Evolutionary conservation across 2,329 filamentous ascomycete species (phyloP).

Genomic region (Diaporthe australafricana): DNA sequence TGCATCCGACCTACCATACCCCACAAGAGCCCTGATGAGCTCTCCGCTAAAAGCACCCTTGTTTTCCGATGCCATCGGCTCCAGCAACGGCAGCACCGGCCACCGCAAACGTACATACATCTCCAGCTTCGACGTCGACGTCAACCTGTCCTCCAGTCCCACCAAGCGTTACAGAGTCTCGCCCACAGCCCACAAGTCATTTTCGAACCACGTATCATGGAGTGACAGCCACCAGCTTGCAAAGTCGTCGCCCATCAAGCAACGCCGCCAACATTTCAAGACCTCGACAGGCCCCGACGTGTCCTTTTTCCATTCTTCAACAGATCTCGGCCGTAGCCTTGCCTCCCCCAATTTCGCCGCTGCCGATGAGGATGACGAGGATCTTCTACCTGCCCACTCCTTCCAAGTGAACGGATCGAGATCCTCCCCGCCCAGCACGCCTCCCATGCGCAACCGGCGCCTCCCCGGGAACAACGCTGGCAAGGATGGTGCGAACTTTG

Average conservation of each 20-base stretch:
- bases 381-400: constrained; percentile 80
- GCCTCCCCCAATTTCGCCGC: constrained; percentile 71
- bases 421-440: constrained; percentile 82
- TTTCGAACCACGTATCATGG: constrained; percentile 73
- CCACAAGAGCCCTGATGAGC: constrained; percentile 78
- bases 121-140: constrained; percentile 65
- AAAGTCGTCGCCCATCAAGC: constrained; percentile 88
- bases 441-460: constrained; percentile 72
- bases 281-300: constrained; percentile 77
- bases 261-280: constrained; percentile 80
- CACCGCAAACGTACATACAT: constrained; percentile 74
- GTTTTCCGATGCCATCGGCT: constrained; percentile 85
- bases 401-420: constrained; percentile 73
- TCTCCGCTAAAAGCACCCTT: constrained; percentile 86
- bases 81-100: constrained; percentile 75
- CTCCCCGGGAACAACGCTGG: constrained; percentile 59
- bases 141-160: constrained; percentile 64
- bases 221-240: constrained; percentile 81
- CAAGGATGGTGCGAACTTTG: constrained; percentile 50
- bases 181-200: constrained; percentile 69
- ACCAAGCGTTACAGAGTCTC: constrained; percentile 79
- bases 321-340: constrained; percentile 74
- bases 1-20: constrained; percentile 81
- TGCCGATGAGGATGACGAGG: constrained; percentile 83
- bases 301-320: constrained; percentile 81